Conservation (phyloP, 1,284 basidiomycete species). For the Cryptococcus maquisensis region DNA sequence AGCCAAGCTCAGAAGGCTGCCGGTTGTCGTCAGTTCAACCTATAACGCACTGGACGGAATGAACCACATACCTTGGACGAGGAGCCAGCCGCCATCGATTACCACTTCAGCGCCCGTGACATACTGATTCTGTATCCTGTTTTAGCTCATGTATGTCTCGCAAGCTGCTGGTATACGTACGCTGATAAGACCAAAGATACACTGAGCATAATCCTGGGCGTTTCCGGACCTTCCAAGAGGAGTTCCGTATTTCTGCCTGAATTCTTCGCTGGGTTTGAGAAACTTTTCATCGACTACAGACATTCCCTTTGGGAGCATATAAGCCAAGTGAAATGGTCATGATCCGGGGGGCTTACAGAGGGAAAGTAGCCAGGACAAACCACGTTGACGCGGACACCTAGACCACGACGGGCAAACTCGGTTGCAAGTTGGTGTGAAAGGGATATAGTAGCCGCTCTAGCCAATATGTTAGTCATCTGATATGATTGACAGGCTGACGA, state of each 20-base stretch:
- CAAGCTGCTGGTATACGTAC: slow-evolving; percentile 19
- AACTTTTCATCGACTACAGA: slow-evolving; percentile 17
- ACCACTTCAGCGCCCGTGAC: slow-evolving; percentile 41
- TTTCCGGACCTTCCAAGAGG: slow-evolving; percentile 43
- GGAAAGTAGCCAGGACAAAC: slow-evolving; percentile 43
- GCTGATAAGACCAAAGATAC: slow-evolving; percentile 31
- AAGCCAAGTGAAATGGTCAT: neutral
- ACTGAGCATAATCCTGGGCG: slow-evolving; percentile 45
- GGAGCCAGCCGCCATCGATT: slow-evolving; percentile 47
- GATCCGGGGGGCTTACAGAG: slow-evolving; percentile 17
- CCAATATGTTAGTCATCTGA: neutral
- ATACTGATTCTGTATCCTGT: slow-evolving; percentile 37
- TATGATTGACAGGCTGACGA: neutral
- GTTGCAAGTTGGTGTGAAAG: slow-evolving; percentile 38
- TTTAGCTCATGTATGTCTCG: neutral
- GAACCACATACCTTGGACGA: slow-evolving; percentile 28
- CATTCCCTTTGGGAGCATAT: slow-evolving; percentile 37
- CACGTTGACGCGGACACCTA: slow-evolving; percentile 40
- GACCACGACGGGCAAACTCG: slow-evolving; percentile 34
- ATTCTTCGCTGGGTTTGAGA: slow-evolving; percentile 17
- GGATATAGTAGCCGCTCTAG: slow-evolving; percentile 37
- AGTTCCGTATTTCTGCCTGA: slow-evolving; percentile 35
- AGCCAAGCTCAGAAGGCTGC: too few species aligned
- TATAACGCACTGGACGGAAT: neutral
- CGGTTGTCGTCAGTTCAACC: too few species aligned